phyloP scores from a whole-genome alignment of 148 eudicot species.

The Amaranthus palmeri region DNA sequence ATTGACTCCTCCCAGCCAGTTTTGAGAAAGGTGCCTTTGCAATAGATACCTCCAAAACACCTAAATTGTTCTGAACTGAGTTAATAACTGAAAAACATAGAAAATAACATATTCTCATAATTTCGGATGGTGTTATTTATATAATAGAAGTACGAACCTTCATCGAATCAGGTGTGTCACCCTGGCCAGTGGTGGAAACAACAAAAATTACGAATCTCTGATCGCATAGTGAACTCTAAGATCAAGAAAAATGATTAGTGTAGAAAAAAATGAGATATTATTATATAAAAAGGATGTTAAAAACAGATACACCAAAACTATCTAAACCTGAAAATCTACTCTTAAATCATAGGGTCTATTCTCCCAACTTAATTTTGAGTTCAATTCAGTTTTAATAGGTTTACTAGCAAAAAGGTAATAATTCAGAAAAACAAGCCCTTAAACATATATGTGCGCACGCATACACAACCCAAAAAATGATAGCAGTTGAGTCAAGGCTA shows the following conservation, averaged over 20 bases:
- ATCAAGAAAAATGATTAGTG: slow-evolving; percentile 8
- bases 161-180: slow-evolving; percentile 84
- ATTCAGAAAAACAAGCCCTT: not conserved
- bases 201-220: slow-evolving; percentile 64
- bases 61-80: slow-evolving; percentile 33
- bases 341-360: not conserved
- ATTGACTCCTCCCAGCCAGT: slow-evolving; percentile 68
- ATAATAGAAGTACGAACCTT: slow-evolving; percentile 46
- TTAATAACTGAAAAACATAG: not conserved
- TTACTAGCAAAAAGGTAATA: not conserved
- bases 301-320: not conserved
- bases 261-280: slow-evolving; percentile 2
- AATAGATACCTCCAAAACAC: slow-evolving; percentile 80
- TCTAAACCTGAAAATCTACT: not conserved
- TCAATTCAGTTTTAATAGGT: too few relatives aligned
- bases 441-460: not conserved
- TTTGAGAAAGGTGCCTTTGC: slow-evolving; percentile 54
- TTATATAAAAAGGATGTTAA: not conserved
- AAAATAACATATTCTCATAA: slow-evolving; percentile 2
- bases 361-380: too few relatives aligned
- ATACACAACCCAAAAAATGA: not conserved
- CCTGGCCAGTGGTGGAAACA: slow-evolving; percentile 94
- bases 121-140: not conserved
- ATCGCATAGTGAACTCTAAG: slow-evolving; percentile 48
- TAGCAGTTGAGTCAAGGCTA: not conserved